phyloP scores from a whole-genome alignment of 2,329 filamentous ascomycete genomes.

The Aspergillus japonicus region DNA sequence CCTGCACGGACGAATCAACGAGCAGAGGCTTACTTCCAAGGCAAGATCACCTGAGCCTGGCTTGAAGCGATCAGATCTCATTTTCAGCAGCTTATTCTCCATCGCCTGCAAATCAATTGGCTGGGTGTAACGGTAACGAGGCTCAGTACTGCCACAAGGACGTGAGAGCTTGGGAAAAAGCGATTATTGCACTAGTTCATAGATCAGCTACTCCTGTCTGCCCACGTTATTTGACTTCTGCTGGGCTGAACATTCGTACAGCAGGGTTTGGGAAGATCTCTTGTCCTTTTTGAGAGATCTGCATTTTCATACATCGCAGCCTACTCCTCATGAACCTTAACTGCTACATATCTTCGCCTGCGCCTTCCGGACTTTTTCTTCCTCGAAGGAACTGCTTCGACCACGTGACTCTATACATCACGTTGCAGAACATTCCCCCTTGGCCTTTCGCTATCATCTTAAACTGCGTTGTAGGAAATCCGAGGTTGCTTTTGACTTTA shows the following conservation, averaged over 20 bases:
- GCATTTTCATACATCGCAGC: slow-evolving; percentile 14
- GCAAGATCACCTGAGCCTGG: slow-evolving; percentile 14
- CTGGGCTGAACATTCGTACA: slow-evolving; percentile 12
- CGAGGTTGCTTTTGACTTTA: slow-evolving; percentile 10
- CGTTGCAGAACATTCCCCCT: slow-evolving; percentile 4
- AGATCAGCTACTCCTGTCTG: slow-evolving; percentile 7
- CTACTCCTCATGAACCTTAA: slow-evolving; percentile 8
- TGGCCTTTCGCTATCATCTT: slow-evolving; percentile 2
- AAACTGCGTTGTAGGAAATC: slow-evolving; percentile 9
- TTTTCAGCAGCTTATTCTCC: slow-evolving; percentile 10
- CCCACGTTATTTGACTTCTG: slow-evolving; percentile 7
- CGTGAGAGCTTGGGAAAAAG: neutral
- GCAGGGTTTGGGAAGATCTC: slow-evolving; percentile 7
- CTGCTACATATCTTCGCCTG: slow-evolving; percentile 9
- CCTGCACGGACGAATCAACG: slow-evolving; percentile 4
- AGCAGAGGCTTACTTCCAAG: slow-evolving; percentile 10
- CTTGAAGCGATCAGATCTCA: slow-evolving; percentile 6
- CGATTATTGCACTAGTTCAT: slow-evolving; percentile 8
- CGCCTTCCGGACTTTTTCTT: slow-evolving; percentile 14
- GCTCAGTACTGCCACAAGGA: slow-evolving; percentile 11
- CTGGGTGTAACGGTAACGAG: slow-evolving; percentile 11
- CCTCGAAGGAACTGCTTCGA: neutral
- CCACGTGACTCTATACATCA: slow-evolving; percentile 6
- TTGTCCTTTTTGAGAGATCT: slow-evolving; percentile 13
- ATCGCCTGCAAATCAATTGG: slow-evolving; percentile 14